Conservation (phyloP, 2,329 filamentous ascomycete genomes). For the Microsporum canis region DNA sequence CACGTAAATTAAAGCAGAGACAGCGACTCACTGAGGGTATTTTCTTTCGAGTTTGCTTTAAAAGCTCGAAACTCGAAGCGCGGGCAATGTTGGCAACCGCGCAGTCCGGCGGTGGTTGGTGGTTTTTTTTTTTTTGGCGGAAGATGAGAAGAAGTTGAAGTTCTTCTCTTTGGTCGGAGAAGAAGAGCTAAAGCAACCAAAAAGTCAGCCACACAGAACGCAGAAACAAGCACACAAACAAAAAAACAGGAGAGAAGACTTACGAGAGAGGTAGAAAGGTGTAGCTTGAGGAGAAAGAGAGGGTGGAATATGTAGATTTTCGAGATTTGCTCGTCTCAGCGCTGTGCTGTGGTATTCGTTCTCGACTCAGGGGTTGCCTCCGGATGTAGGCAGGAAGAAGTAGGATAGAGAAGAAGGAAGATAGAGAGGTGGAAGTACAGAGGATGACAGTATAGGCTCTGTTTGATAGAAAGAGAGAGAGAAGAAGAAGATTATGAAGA, state of each 20-base stretch:
- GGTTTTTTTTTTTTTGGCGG: conserved; percentile 6
- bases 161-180: conserved; percentile 5
- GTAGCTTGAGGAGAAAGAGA: not conserved
- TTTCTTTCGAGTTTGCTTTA: conserved; percentile 19
- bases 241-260: not conserved
- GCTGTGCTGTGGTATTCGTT: not conserved
- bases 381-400: not conserved
- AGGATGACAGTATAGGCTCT: conserved; percentile 4
- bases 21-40: conserved; percentile 18
- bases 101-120: conserved; percentile 24
- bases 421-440: not conserved
- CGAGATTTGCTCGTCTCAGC: not conserved
- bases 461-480: not conserved
- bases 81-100: conserved; percentile 22
- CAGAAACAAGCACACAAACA: conserved; percentile 3
- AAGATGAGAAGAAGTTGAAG: conserved; percentile 7
- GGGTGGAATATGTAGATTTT: conserved; percentile 4
- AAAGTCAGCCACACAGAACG: conserved; percentile 1
- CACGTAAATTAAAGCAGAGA: conserved; percentile 1
- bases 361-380: not conserved
- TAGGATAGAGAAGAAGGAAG: not conserved
- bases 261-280: not conserved
- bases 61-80: conserved; percentile 9
- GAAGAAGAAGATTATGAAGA: not conserved
- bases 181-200: not conserved